Base-by-base conservation (phyloP, 352 stramenopile genomes). In the Globisporangium paroecandrum region DNA sequence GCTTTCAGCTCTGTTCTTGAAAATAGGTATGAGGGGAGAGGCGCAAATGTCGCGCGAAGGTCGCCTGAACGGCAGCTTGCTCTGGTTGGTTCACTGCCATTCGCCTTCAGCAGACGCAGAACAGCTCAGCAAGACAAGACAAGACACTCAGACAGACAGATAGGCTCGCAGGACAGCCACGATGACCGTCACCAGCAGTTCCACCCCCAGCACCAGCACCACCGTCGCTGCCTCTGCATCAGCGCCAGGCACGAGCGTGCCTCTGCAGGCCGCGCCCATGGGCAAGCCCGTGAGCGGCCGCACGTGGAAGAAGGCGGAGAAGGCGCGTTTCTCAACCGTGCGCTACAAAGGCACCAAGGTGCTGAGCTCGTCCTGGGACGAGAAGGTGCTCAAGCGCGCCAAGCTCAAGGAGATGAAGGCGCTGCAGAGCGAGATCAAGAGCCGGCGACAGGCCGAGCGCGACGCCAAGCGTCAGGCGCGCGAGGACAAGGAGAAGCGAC, bases 301-400 rank as follows among this genome's bases (percentile, higher is more conserved):
- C 58, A 74, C 78, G 62, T 95, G 88, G 88, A 95, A 95, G 76
- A 93, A 88, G 64, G 77, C 84, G 69, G 86, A 95, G 77, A 92
- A 83, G 68, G 80, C 74, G 68, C 83, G 87, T 57, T 94, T 94
- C 71, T 94, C 85, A 65, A 64, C 81, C 56, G 80, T 85, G 68
- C 78, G 76, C 49, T 87, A 85, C 65, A 94, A 92, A 65, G 85
- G 81, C 70, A 91, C 84, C 41, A 89, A 87, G 62, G 80, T 84
- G 68, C 73, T 97, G 68, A 95, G 87, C 77, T 91, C 85, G 32
- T 91, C 89, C 64, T 97, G 89, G 89, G 88, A 97, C 38, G 74
- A 90, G 72, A 97, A 97, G 75, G 68, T 92, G 77, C 75, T 83
- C 38, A 87, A 91, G 72, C 82, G 85, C 60, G 70, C 82, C 58